These are phyloP conservation scores for Phanerochaete carnosa DNA, from an alignment of 768 basidiomycete genomes.

Conservation along the genomic window DNA sequence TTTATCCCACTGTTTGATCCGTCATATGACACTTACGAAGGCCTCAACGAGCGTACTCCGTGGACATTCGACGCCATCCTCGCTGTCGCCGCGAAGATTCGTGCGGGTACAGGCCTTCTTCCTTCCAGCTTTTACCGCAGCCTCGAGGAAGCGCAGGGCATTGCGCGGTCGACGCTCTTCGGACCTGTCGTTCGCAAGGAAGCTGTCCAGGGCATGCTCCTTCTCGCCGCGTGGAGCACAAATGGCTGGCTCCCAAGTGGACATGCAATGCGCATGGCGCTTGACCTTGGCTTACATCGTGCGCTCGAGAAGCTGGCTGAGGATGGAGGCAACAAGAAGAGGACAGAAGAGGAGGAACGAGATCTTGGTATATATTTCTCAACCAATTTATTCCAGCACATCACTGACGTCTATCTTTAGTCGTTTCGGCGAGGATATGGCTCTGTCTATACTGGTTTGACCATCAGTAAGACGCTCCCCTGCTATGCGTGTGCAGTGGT, in stretches of 20 bases:
- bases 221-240: constrained; percentile 91
- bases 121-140: constrained; percentile 86
- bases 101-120: constrained; percentile 84
- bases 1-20: constrained; percentile 97
- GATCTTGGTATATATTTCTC: constrained; percentile 61
- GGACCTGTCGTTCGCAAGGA: constrained; percentile 93
- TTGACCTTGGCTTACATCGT: constrained; percentile 90
- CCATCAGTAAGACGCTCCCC: constrained; percentile 67
- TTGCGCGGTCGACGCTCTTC: constrained; percentile 90
- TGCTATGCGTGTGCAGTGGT: not conserved
- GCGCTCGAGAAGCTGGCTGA: constrained; percentile 91
- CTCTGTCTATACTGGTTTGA: constrained; percentile 95
- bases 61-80: constrained; percentile 96
- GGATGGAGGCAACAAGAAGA: constrained; percentile 50
- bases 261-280: constrained; percentile 94
- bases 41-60: constrained; percentile 86
- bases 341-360: constrained; percentile 82
- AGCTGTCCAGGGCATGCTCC: constrained; percentile 91
- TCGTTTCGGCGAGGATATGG: constrained; percentile 93
- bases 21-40: constrained; percentile 89
- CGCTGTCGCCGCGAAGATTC: constrained; percentile 88
- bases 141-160: constrained; percentile 93
- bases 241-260: constrained; percentile 95
- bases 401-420: constrained; percentile 34
- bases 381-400: not conserved